Percentiles rank a stretch among this genome's conserved stretches.
These are phyloP conservation scores for Xylaria castorea DNA, from an alignment of 495 filamentous ascomycete species.

Conservation along the genomic window DNA sequence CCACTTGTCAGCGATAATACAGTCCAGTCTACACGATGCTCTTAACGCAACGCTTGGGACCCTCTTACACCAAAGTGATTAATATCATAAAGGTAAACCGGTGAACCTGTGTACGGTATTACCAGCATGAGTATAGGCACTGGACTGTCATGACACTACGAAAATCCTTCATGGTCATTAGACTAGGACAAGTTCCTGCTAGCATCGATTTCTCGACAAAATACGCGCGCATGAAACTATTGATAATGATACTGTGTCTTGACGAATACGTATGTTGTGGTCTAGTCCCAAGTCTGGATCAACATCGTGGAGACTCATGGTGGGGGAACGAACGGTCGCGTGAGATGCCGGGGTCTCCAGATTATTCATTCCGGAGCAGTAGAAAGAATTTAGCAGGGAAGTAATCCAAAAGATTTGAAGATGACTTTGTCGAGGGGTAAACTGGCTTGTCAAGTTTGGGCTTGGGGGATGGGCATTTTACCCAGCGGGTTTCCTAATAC, in stretches of 20 bases:
- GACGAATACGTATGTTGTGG: background rate
- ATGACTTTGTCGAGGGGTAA: slow-evolving; percentile 21
- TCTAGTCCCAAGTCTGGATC: slow-evolving; percentile 18
- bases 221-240: background rate
- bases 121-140: background rate
- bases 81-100: slow-evolving; percentile 23
- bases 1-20: background rate
- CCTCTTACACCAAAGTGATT: slow-evolving; percentile 1
- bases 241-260: background rate
- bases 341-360: slow-evolving; percentile 21
- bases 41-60: background rate
- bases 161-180: slow-evolving; percentile 12
- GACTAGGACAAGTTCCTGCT: background rate
- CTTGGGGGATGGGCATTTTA: slow-evolving; percentile 35
- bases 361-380: background rate
- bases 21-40: slow-evolving; percentile 16
- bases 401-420: background rate
- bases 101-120: background rate
- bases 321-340: slow-evolving; percentile 18
- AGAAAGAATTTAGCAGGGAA: background rate
- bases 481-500: slow-evolving; percentile 39
- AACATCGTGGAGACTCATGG: background rate
- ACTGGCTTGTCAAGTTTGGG: slow-evolving; percentile 17
- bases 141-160: background rate
- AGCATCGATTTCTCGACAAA: background rate